Evolutionary conservation across 2,329 filamentous ascomycete species (phyloP), one percentile per base, ranked within the genome.

Genomic region (Chrysoporthe puriensis): DNA sequence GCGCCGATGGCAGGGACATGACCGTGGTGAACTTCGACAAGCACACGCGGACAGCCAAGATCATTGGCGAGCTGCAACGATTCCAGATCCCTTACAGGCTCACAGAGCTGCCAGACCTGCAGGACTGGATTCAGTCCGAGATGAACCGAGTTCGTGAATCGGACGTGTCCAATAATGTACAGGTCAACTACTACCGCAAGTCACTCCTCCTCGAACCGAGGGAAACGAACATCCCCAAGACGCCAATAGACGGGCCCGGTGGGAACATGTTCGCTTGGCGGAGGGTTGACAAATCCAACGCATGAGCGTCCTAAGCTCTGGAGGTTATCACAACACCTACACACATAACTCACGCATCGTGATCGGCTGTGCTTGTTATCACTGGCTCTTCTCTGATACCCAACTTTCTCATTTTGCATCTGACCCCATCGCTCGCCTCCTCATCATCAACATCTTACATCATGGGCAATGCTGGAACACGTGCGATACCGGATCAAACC

Each of bases 11-110:
- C 34, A 72, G 73, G 32, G 86, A 88, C 36, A 85, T 93, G 74
- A 88, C 89, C 0, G 92, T 98, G 43, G 93, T 99, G 84, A 99
- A 99, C 80, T 98, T 97, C 74, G 95, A 98, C 83, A 98, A 98
- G 81, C 94, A 98, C 77, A 91, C 90, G 74, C 93, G 94, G 73
- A 98, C 94, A 2, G 94, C 95, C 58, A 96, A 94, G 79, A 96
- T 98, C 76, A 97, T 99, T 74, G 92, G 93, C 71, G 95, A 98
- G 74, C 86, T 99, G 8, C 96, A 99, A 78, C 90, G 94, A 21
- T 98, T 98, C 82, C 96, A 99, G 79, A 92, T 97, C 26, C 93
- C 94, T 0, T 98, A 98, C 77, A 88, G 91, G 7, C 86, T 99
- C 21, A 86, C 86, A 1, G 91, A 96, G 75, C 84, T 98, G 4